phyloP scores from a whole-genome alignment of 345 rosid species.

The Sonneratia caseolaris region DNA sequence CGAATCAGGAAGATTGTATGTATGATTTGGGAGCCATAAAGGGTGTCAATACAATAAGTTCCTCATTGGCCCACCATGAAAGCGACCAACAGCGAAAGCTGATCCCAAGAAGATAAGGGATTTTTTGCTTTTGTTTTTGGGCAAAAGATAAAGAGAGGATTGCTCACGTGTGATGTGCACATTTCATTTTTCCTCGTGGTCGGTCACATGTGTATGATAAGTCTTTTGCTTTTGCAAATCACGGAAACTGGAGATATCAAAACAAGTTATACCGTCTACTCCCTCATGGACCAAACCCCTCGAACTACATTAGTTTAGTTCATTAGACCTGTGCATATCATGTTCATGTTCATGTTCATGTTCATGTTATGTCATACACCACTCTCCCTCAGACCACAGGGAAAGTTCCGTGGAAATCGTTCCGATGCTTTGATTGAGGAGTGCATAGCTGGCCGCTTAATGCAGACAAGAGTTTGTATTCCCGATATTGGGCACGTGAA shows the following conservation, averaged over 20 bases:
- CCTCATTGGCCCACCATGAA: neutral
- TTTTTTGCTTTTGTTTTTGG: neutral
- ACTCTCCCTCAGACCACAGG: no score
- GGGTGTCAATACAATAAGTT: neutral
- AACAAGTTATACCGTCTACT: no score
- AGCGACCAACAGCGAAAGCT: constrained; percentile 12
- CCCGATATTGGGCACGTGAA: neutral
- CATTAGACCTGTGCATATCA: no score
- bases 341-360: no score
- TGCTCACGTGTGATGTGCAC: neutral
- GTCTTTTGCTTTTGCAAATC: no score
- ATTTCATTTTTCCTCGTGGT: neutral
- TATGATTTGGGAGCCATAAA: neutral
- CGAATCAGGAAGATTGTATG: neutral
- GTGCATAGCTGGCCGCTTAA: neutral
- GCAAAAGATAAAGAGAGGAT: neutral
- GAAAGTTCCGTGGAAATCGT: neutral
- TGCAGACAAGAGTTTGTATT: neutral
- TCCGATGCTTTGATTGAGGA: neutral
- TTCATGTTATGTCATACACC: no score
- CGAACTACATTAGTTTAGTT: no score
- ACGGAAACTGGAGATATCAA: no score
- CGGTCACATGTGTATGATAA: neutral
- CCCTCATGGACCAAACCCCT: no score
- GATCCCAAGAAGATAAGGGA: constrained; percentile 2